Evolutionary conservation across 148 eudicot genomes (phyloP).

Genomic region (Pharnaceum exiguum): DNA sequence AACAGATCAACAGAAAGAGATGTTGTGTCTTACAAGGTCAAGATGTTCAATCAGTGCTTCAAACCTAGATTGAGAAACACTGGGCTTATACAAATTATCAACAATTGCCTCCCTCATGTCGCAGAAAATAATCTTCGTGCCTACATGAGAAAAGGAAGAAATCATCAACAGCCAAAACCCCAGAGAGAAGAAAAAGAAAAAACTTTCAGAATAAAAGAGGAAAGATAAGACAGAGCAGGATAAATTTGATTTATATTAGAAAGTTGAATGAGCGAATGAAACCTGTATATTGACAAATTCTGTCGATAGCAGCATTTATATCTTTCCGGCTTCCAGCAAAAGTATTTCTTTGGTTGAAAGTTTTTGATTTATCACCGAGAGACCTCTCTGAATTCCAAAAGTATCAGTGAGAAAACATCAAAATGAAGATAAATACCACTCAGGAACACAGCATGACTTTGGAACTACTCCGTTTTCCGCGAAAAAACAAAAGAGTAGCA

Average conservation of each 20-base stretch:
- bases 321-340: conserved; percentile 96
- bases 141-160: conserved; percentile 35
- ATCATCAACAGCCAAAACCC: not conserved
- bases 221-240: not conserved
- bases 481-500: too few relatives aligned
- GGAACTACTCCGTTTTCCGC: too few relatives aligned
- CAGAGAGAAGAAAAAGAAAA: not conserved
- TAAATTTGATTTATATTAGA: not conserved
- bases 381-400: conserved; percentile 39
- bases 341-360: conserved; percentile 48
- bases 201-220: not conserved
- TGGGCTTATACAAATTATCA: conserved; percentile 82
- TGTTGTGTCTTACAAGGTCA: conserved; percentile 59
- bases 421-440: conserved; percentile 1
- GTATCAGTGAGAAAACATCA: not conserved
- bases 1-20: not conserved
- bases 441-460: not conserved
- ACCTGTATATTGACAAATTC: conserved; percentile 91
- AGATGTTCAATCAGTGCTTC: conserved; percentile 84
- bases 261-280: conserved; percentile 14
- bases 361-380: conserved; percentile 45
- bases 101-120: conserved; percentile 91
- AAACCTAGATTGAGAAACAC: conserved; percentile 78
- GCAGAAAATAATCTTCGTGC: conserved; percentile 91
- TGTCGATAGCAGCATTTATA: conserved; percentile 92